Percentiles rank a stretch among this genome's conserved stretches.
Evolutionary conservation across 306 rosid genomes (phyloP).

Genomic region (Abrus pulchellus): DNA sequence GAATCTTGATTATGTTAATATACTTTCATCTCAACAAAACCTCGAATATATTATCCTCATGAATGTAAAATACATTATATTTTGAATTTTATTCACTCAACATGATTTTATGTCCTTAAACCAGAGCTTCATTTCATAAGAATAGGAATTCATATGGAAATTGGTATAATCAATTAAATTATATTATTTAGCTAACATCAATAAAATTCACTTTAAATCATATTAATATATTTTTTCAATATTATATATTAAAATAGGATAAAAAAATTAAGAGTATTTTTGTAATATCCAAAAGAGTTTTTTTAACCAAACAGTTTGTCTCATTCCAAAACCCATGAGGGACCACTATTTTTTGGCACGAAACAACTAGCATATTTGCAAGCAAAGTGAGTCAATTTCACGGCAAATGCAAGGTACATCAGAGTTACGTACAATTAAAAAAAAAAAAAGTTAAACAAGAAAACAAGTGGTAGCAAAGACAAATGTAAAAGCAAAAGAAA

Average conservation of each 20-base stretch:
- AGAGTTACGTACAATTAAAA: background rate
- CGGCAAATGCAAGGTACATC: background rate
- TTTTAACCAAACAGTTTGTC: constrained; percentile 3
- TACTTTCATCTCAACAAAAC: too few species aligned
- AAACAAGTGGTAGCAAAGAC: constrained; percentile 25
- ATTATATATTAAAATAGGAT: background rate
- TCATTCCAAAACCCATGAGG: constrained; percentile 6
- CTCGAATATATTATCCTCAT: background rate
- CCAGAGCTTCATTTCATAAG: too few species aligned
- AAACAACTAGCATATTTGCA: background rate
- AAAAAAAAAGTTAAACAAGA: background rate
- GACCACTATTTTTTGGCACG: constrained; percentile 4
- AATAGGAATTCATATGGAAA: background rate
- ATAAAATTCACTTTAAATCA: background rate
- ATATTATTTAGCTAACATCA: background rate
- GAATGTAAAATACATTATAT: background rate
- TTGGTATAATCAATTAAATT: background rate
- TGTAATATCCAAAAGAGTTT: background rate
- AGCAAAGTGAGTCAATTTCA: background rate
- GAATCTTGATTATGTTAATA: too few species aligned
- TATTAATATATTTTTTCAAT: background rate
- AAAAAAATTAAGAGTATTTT: background rate
- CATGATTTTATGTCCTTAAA: background rate
- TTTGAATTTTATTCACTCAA: background rate
- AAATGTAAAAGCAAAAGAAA: background rate